Percentiles rank a stretch among this genome's conserved stretches.
These are phyloP conservation scores for Xerophyta viscosa DNA, from an alignment of 106 monocot species.

Conservation along the genomic window DNA sequence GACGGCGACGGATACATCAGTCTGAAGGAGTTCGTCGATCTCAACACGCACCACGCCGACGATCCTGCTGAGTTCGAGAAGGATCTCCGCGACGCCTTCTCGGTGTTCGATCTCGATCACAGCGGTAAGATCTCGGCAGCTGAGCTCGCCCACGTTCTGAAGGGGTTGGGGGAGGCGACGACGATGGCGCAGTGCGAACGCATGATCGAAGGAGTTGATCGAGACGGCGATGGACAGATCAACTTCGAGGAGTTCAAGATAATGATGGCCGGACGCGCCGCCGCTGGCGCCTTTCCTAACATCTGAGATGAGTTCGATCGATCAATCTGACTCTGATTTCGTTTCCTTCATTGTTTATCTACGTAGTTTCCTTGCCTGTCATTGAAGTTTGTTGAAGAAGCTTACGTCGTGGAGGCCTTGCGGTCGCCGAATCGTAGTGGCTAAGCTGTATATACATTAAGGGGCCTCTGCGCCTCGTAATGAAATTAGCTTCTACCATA, in stretches of 20 bases:
- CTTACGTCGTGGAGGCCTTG: too few relatives aligned
- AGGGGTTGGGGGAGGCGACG: conserved; percentile 17
- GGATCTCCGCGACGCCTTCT: conserved; percentile 30
- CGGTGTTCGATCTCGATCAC: conserved; percentile 30
- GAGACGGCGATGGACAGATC: conserved; percentile 34
- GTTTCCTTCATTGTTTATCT: background rate
- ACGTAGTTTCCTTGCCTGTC: too few relatives aligned
- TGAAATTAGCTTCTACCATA: too few relatives aligned
- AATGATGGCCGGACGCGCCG: conserved; percentile 21
- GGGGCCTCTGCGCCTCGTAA: too few relatives aligned
- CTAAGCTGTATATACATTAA: too few relatives aligned
- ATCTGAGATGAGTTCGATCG: background rate
- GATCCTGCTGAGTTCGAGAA: conserved; percentile 7
- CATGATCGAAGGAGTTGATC: conserved; percentile 38
- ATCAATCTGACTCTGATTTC: background rate
- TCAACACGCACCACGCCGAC: conserved; percentile 9
- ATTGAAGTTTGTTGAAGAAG: too few relatives aligned
- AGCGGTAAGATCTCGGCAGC: conserved; percentile 27
- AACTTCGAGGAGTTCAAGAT: conserved; percentile 38
- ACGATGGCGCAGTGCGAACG: conserved; percentile 20
- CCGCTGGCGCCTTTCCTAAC: background rate
- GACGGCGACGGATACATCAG: conserved; percentile 53
- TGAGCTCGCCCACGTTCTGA: conserved; percentile 29
- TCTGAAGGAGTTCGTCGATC: conserved; percentile 32
- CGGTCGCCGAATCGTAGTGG: too few relatives aligned